Evolutionary conservation across 768 basidiomycete species (phyloP), one percentile per base, ranked within the genome.

Genomic region (Gymnopilus junonius): DNA sequence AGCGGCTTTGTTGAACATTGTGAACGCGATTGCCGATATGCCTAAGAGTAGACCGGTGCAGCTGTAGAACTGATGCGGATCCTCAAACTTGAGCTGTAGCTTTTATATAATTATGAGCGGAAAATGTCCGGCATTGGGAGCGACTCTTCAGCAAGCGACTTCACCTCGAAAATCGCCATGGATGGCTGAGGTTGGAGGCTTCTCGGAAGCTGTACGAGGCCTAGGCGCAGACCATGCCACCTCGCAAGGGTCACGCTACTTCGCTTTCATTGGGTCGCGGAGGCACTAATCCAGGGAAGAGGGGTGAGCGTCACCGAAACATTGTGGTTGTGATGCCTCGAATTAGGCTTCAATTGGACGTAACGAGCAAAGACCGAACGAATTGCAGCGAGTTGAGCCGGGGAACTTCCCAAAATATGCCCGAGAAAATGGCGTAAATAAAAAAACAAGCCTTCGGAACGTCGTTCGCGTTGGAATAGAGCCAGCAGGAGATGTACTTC

Each of bases 1-100:
- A 72, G 79, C 71, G 55, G 73, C 72, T 62, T 77, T 70, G 53
- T 74, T 76, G 70, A 82, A 79, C 80, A 82, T 80, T 60, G 56
- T 63, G 64, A 58, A 64, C 46, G 54, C 54, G 55, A 58, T 31
- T 64, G 61, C 63, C 65, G 58, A 58, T 57, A 35, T 43, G 53
- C 62, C 64, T 63, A 55, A 58, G 39, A 55, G 61, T 65, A 58
- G 57, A 60, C 63, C 63, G 63, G 63, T 66, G 65, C 65, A 63
- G 65, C 63, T 63, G 59, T 69, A 20, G 43, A 57, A 65, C 66
- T 68, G 71, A 59, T 71, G 67, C 55, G 32, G 62, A 61, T 59
- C 21, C 37, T 46, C 27, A 37, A 55, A 45, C 31, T 20, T 39
- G 27, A n/a, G 7, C 23, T 1, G 59, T 42, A 63, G 54, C 40